Conservation (phyloP, 176 grass and related monocot species). For the Ensete ventricosum region DNA sequence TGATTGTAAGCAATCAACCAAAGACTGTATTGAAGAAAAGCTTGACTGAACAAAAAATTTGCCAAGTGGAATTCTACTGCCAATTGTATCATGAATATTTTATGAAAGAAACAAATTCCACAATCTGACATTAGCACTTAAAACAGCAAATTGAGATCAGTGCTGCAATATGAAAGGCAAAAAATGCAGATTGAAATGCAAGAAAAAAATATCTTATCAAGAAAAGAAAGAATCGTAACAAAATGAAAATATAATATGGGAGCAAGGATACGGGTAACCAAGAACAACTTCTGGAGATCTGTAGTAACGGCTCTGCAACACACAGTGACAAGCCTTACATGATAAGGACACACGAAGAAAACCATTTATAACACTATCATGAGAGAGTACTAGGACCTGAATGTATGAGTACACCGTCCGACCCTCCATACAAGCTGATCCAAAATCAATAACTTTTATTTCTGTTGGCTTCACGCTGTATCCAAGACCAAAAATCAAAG, state of each 20-base stretch:
- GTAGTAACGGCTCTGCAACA: slow-evolving; percentile 97
- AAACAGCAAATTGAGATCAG: not conserved
- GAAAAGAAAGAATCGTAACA: not conserved
- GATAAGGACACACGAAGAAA: slow-evolving; percentile 2
- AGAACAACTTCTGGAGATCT: slow-evolving; percentile 96
- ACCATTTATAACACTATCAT: not conserved
- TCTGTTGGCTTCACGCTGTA: slow-evolving; percentile 68
- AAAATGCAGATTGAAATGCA: not conserved
- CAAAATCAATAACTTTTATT: slow-evolving; percentile 99
- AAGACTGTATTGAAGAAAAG: slow-evolving; percentile 16
- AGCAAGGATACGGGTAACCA: slow-evolving; percentile 95
- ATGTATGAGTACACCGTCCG: slow-evolving; percentile 96
- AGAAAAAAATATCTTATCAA: not conserved
- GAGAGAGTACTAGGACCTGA: slow-evolving; percentile 41
- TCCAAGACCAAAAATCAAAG: not conserved
- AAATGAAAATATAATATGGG: slow-evolving; percentile 14
- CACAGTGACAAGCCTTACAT: slow-evolving; percentile 32
- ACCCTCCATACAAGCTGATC: slow-evolving; percentile 93
- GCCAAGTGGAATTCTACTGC: not conserved
- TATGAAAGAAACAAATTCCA: not conserved
- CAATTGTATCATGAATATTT: not conserved
- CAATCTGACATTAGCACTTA: not conserved
- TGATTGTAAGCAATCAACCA: not conserved
- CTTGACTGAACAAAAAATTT: not conserved
- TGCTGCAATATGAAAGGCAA: not conserved